These are phyloP conservation scores for Picea abies DNA, from an alignment of 83 land plant species.

Conservation along the genomic window DNA sequence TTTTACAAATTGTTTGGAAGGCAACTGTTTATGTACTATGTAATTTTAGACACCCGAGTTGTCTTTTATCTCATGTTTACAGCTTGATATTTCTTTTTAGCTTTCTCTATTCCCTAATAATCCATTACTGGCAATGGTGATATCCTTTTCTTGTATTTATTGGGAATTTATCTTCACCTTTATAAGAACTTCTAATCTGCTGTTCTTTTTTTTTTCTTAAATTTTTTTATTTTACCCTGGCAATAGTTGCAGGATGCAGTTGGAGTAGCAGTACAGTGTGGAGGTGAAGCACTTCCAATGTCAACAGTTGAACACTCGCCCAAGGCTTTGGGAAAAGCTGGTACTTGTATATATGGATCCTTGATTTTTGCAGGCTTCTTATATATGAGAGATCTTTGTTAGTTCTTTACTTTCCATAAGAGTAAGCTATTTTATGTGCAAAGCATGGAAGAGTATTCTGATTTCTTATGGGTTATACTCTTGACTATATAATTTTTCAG, in stretches of 20 bases:
- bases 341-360: background rate
- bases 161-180: background rate
- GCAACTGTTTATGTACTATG: no score
- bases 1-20: no score
- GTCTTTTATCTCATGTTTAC: background rate
- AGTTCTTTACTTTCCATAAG: background rate
- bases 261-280: background rate
- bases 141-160: background rate
- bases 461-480: background rate
- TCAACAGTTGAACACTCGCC: background rate
- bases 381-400: background rate
- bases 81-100: background rate
- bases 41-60: no score
- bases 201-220: background rate
- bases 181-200: background rate
- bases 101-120: background rate
- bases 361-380: background rate
- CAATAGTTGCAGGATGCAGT: slow-evolving; percentile 1
- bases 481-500: background rate
- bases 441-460: background rate
- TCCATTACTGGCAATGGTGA: background rate
- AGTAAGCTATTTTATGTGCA: background rate
- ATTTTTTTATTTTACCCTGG: background rate
- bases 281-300: background rate
- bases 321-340: background rate